Base-by-base conservation (phyloP, 345 rosid species). In the Brassica carinata region DNA sequence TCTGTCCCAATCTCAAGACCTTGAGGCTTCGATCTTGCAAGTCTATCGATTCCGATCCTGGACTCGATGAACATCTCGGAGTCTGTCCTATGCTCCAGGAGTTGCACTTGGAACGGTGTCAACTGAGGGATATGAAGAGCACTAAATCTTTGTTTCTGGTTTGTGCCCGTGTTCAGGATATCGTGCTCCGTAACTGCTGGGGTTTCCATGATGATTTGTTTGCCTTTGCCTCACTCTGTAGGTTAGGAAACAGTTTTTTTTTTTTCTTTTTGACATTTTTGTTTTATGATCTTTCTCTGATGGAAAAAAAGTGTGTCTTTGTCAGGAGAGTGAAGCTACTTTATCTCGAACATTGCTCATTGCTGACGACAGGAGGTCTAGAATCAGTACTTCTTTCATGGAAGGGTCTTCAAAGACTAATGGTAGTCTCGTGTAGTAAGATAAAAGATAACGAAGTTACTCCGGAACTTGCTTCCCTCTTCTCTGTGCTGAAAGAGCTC, bases 181-280 rank as follows among this genome's bases (percentile, higher is more conserved):
- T 90, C 68, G 83, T 80, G 76, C 68, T 90, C n/a, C 89, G 83
- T 67, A 79, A 89, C 67, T 90, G 91, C 77, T 90, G 90, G 91
- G 89, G 91, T 71, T 79, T 90, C 73, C 87, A 82, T 18, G 87
- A 90, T 73, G 91, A 85, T 40, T 79, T 81, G 17, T 86, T 90
- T 74, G 71, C 83, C 59, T 45, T 81, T 8, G 85, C 89, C 30
- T 82, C 77, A 68, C 33, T 84, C 75, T 90, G 90, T 73, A 89
- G 94, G 94, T 90, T 86, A 38, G 78, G 15, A 63, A 73, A 36
- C 69, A 4, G 0, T 38, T 38, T 38, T 38, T 51, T 51, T n/a
- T 51, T 51, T n/a, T 45, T 40, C 48, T 40, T 40, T 10, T 48
- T 48, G 15, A 48, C 55, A 1, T 40, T 13, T 48, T 48, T 51